Evolutionary conservation across 306 rosid species (phyloP), one percentile per base, ranked within the genome.

Genomic region (Ormosia emarginata): DNA sequence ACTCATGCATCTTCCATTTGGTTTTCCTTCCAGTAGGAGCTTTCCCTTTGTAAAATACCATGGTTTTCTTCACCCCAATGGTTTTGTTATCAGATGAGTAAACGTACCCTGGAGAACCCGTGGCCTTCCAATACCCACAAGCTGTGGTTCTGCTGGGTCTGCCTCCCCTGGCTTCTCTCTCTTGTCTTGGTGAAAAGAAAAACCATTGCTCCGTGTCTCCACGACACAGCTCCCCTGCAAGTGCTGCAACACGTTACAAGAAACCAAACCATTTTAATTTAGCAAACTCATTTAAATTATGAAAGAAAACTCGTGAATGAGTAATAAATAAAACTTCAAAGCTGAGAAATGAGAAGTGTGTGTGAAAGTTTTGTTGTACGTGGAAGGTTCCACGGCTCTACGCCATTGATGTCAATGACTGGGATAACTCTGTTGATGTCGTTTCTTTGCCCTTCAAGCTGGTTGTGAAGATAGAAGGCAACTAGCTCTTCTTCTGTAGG

Each of bases 1-100:
- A 93, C 37, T 91, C 98, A 41, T 90, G 89, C 94, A 91, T 88
- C 86, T 93, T 93, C 98, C 98, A 91, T 41, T 87, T 89, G 84
- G 97, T 93, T 84, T 91, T 93, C 7, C 85, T 90, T 33, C 98
- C 98, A 0, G 79, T 81, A 0, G 97, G 98, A 59, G 97, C 94
- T 84, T 83, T 93, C 15, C 96, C 98, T 18, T 61, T 71, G 81
- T 93, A 91, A 81, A 90, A 93, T 0, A 91, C 98, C 98, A 91
- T 93, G 43, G 90, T 88, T 78, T 89, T 93, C 89, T 90, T 93
- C 52, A 91, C 53, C 7, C 94, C 98, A 55, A 90, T 91, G 67
- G 86, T 85, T 34, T 55, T 71, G 73, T 77, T 91, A 44, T 81
- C 85, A 4, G 90, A 78, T 15, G 98, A 93, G 89, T 89, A 91